phyloP scores from a whole-genome alignment of 495 filamentous ascomycete genomes.

The Aspergillus heteromorphus region DNA sequence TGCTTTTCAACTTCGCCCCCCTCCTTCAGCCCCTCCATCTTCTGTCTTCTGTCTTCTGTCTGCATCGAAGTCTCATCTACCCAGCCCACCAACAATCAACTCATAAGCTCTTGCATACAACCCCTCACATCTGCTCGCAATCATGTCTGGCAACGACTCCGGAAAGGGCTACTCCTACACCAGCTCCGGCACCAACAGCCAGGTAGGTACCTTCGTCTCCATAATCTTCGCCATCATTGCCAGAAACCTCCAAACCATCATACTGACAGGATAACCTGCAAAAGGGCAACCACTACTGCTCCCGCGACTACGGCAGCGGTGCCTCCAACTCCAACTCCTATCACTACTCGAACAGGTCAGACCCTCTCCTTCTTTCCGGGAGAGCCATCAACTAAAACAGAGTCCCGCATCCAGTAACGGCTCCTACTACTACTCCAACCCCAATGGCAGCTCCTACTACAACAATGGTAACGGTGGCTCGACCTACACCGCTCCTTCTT shows the following conservation, averaged over 20 bases:
- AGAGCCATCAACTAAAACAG: not conserved
- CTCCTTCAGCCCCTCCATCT: too few relatives aligned
- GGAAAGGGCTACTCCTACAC: constrained; percentile 31
- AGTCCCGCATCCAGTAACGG: constrained; percentile 22
- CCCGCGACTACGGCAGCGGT: constrained; percentile 41
- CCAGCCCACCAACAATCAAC: not conserved
- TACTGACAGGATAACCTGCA: not conserved
- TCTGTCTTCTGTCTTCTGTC: not conserved
- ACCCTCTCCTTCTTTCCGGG: not conserved
- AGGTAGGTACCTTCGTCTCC: constrained; percentile 26
- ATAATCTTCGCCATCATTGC: not conserved
- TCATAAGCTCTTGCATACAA: not conserved
- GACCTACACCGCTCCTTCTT: constrained; percentile 19
- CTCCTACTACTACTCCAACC: constrained; percentile 40
- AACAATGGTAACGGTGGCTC: constrained; percentile 29
- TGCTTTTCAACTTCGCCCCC: too few relatives aligned
- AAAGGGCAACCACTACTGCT: constrained; percentile 49
- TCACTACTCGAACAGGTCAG: constrained; percentile 47
- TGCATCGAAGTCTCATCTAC: not conserved
- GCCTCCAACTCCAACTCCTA: constrained; percentile 41
- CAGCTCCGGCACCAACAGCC: constrained; percentile 44
- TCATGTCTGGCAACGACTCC: constrained; percentile 23
- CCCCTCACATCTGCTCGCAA: not conserved
- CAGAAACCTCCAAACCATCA: too few relatives aligned
- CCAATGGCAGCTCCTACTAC: constrained; percentile 36